Evolutionary conservation across 2,329 filamentous ascomycete genomes (phyloP), one percentile per base, ranked within the genome.

Genomic region (Rosellinia necatrix): DNA sequence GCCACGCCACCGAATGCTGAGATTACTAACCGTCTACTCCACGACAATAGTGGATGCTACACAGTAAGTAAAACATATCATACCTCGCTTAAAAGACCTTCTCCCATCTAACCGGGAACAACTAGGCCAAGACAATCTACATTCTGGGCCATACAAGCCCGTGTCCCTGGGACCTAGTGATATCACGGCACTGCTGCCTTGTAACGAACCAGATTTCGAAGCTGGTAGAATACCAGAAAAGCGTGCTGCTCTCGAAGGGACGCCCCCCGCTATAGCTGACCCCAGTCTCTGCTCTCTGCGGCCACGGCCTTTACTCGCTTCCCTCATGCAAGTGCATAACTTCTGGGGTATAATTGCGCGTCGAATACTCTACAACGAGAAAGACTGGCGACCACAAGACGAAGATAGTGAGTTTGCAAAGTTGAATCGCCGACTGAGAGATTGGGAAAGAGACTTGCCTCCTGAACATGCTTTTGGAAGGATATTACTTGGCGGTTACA

Each of bases 331-430:
- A 58, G 76, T 78, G 13, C 81, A 83, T 53, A 74, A 80, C 49
- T 76, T 79, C 51, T 84, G 81, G 81, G 81, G 81, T 4, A 72
- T 72, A 10, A 76, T 83, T 10, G 77, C 79, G 2, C 74, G 81
- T 3, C 72, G 80, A 6, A 76, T 79, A 9, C 74, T 81, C 7
- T 74, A 71, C 19, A 75, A 78, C 43, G 74, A 75, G 38, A 76
- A 72, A 22, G 76, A 73, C 49, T 64, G 68, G n/a, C 65, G 70
- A 7, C 80, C 80, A 0, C 79, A 79, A 74, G 77, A 82, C 8
- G 59, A 69, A 2, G 64, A 70, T 4, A 82, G 79, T 66, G 76
- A 82, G 37, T 82, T 79, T 62, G 73, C 74, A 2, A 69, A 70
- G 34, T 74, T 81, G 55, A 74, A 73, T 3, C 68, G 64, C 15